Evolutionary conservation across 768 basidiomycete species (phyloP).

Genomic region (Tylopilus plumbeoviolaceoides): DNA sequence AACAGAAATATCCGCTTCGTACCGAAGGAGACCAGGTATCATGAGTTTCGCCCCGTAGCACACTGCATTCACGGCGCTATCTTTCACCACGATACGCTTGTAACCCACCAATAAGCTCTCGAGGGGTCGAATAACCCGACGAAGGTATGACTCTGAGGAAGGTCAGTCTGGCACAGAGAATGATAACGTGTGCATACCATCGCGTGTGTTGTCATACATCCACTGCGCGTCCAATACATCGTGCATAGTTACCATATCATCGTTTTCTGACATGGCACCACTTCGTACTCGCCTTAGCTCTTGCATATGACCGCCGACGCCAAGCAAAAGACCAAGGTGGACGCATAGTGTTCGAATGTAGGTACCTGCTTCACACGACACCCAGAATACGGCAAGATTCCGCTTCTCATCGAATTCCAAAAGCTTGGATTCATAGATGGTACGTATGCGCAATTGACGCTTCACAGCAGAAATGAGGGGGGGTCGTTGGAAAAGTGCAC

Average conservation of each 20-base stretch:
- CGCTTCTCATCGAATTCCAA: constrained; percentile 97
- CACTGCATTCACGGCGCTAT: constrained; percentile 97
- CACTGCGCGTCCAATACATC: constrained; percentile 99
- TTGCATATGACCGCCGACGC: constrained; percentile 99
- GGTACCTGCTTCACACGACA: constrained; percentile 97
- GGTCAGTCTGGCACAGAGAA: constrained; percentile 12
- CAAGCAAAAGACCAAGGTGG: constrained; percentile 88
- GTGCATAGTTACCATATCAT: constrained; percentile 99
- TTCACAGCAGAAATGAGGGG: constrained; percentile 99
- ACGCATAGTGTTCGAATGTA: constrained; percentile 96
- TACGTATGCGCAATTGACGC: constrained; percentile 94
- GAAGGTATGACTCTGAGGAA: constrained; percentile 83
- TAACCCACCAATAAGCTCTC: constrained; percentile 94
- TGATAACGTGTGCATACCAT: constrained; percentile 53
- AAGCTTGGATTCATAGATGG: constrained; percentile 93
- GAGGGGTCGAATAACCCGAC: constrained; percentile 89
- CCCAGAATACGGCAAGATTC: constrained; percentile 97
- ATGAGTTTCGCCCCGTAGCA: constrained; percentile 99
- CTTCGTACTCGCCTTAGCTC: constrained; percentile 91
- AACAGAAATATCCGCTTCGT: constrained; percentile 90
- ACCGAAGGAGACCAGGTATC: constrained; percentile 97
- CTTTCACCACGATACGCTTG: constrained; percentile 98
- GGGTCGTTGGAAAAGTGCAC: constrained; percentile 97
- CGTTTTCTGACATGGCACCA: constrained; percentile 96
- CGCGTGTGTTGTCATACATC: constrained; percentile 95